phyloP scores from a whole-genome alignment of 768 basidiomycete species.

The Boletus eberwhitei region DNA sequence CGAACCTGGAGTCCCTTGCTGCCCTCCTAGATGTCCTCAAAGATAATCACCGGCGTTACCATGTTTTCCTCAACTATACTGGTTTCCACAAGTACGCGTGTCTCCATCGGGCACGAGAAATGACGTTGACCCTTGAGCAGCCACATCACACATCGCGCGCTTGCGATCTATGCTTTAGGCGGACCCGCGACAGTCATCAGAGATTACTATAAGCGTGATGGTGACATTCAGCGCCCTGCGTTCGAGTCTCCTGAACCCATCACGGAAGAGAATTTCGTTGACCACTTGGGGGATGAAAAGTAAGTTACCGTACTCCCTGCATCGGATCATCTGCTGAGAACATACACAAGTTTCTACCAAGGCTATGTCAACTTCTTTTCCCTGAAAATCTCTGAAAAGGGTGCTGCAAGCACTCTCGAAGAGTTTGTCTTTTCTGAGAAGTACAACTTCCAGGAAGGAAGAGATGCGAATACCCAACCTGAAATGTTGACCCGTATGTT shows the following conservation, averaged over 20 bases:
- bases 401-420: constrained; percentile 18
- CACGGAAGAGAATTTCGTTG: constrained; percentile 21
- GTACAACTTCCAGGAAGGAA: constrained; percentile 22
- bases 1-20: constrained; percentile 19
- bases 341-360: constrained; percentile 20
- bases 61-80: constrained; percentile 46
- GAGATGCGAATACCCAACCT: constrained; percentile 31
- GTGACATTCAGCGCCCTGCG: constrained; percentile 18
- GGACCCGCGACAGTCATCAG: constrained; percentile 22
- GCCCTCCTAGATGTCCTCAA: constrained; percentile 35
- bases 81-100: constrained; percentile 49
- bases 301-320: not conserved
- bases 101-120: too few species aligned
- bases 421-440: constrained; percentile 31
- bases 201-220: constrained; percentile 26
- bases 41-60: constrained; percentile 46
- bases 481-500: constrained; percentile 52
- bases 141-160: constrained; percentile 29
- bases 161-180: constrained; percentile 29
- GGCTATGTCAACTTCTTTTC: constrained; percentile 29
- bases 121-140: constrained; percentile 3
- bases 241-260: constrained; percentile 25
- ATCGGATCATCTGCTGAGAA: not conserved
- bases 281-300: constrained; percentile 27
- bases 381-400: constrained; percentile 13